phyloP scores from a whole-genome alignment of 257 asterid species.

The Echium plantagineum region DNA sequence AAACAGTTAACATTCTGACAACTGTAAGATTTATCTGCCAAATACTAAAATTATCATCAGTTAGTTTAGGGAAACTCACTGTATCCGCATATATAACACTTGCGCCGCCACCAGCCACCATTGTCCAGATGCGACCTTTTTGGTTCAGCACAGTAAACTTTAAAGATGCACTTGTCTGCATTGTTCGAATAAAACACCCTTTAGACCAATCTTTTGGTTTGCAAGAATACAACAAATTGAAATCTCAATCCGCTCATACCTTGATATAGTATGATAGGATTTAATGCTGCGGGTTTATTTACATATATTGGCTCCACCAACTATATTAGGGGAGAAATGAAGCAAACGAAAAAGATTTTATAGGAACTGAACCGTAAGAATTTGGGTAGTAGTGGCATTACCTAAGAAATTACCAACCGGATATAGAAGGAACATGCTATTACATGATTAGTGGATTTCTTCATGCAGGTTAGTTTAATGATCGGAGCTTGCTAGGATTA shows the following conservation, averaged over 20 bases:
- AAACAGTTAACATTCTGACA: background rate
- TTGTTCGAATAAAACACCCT: slow-evolving; percentile 10
- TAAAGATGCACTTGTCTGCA: slow-evolving; percentile 91
- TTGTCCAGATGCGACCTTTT: slow-evolving; percentile 96
- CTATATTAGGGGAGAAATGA: too few relatives aligned
- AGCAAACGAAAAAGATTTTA: too few relatives aligned
- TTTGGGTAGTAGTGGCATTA: too few relatives aligned
- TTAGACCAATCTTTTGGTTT: slow-evolving; percentile 2
- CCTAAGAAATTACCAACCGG: too few relatives aligned
- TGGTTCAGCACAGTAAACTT: slow-evolving; percentile 90
- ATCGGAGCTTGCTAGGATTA: too few relatives aligned
- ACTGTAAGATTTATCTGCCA: background rate
- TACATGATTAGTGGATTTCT: too few relatives aligned
- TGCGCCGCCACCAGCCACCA: slow-evolving; percentile 99
- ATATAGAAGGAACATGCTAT: too few relatives aligned
- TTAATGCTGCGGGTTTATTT: background rate
- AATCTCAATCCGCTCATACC: background rate
- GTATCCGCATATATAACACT: slow-evolving; percentile 96
- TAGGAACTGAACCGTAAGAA: too few relatives aligned
- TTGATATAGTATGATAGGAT: background rate
- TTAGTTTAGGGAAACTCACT: slow-evolving; percentile 31
- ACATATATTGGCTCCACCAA: too few relatives aligned
- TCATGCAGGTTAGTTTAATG: too few relatives aligned
- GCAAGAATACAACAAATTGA: background rate
- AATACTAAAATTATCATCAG: background rate